Base-by-base conservation (phyloP, 2,329 filamentous ascomycete genomes). In the Fusarium algeriense region DNA sequence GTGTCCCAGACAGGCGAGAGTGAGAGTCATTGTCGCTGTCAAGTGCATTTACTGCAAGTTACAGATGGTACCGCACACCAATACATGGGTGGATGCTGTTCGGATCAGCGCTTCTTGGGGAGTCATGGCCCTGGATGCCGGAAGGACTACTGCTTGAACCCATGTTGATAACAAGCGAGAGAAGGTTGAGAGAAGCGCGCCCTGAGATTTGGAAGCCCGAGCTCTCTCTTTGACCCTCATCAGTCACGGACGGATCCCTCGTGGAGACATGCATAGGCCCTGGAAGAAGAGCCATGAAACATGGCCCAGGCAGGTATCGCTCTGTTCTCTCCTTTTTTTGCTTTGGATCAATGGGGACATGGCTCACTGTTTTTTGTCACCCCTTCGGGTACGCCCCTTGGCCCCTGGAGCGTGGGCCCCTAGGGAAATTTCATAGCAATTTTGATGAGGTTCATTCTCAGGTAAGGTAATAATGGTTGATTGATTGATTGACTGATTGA, bases 301-400 rank as follows among this genome's bases (percentile, higher is more conserved):
- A 75, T 59, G 73, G 69, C 71, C 66, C 64, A 61, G 73, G 59
- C 52, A 70, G 63, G 73, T 66, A 74, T 61, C 48, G 52, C 45
- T 52, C 50, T 65, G 45, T 43, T 50, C 64, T 65, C 60, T 64
- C 69, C 65, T 69, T 66, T 70, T 67, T 71, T 62, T 67, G 55
- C 64, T 67, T 67, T 67, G 55, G 60, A 34, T 37, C 30, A 23
- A 63, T 63, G 59, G 60, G 26, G 49, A 50, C 64, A 50, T 58
- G 55, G 69, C 63, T 64, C 52, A 44, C 48, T 54, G 43, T 46
- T 69, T 30, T 74, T 70, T 75, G 65, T 69, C 69, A 66, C 60
- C 54, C 52, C 59, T 57, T 34, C 45, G 45, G 43, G 44, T 49
- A 72, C 65, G 50, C 68, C 69, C 59, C 54, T 65, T 49, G 62